Evolutionary conservation across 2,329 filamentous ascomycete species (phyloP), one percentile per base, ranked within the genome.

Genomic region (Penicillium sp.): DNA sequence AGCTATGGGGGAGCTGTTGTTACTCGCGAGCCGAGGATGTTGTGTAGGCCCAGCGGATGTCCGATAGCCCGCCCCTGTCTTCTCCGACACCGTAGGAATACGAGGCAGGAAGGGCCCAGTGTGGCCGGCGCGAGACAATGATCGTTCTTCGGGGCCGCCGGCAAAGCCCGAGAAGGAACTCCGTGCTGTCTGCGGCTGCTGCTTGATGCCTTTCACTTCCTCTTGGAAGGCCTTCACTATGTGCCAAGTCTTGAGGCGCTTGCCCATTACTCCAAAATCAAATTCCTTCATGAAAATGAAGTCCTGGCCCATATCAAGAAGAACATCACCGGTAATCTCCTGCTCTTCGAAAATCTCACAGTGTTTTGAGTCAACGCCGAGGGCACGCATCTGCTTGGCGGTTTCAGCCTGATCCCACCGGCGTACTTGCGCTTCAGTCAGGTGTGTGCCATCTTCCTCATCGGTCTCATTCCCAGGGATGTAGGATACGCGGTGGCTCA

Each of bases 211-310:
- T 55, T 81, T 86, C 37, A 93, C 84, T 68, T 96, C 89, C 63
- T 95, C 88, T 66, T 97, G 92, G 55, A 97, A 79, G 3, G 83
- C 78, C 70, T 95, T 95, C 69, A 97, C 91, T 71, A 93, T 95
- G 71, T 96, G 89, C 92, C 92, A 97, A 2, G 91, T 95, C 69
- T 95, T 95, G 54, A 97, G 73, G 53, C 92, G 81, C 49, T 89
- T 81, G 7, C 92, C 92, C 59, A 97, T 91, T 3, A 91, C 89
- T 15, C 92, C 92, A 58, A 97, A 78, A 59, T 96, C 89, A 61
- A 96, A 95, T 41, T 93, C 91, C 66, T 95, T 95, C 75, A 97
- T 86, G 67, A 96, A 95, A 13, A 97, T 78, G 33, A 93, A 95
- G 49, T 89, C 88, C 72, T 96, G 92, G 62, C 96, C 90, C 89